Percentiles rank a stretch among this genome's conserved stretches.
phyloP scores from a whole-genome alignment of 768 basidiomycete species.

The Naganishia onofrii region DNA sequence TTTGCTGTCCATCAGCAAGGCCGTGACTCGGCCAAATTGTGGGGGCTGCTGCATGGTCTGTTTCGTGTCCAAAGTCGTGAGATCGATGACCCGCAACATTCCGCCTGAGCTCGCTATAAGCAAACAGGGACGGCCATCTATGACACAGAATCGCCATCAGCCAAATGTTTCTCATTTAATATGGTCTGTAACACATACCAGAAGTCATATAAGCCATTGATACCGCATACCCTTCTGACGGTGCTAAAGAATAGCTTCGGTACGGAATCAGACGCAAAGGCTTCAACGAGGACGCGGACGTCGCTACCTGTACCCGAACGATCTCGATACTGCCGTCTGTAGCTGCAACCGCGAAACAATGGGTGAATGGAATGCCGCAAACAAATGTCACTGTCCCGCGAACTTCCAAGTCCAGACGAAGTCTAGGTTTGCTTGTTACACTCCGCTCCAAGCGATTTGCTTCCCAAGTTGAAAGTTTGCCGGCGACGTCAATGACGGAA shows the following conservation, averaged over 20 bases:
- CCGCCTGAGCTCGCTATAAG: slow-evolving; percentile 83
- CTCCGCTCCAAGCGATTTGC: slow-evolving; percentile 86
- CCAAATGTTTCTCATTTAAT: not conserved
- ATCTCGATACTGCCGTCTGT: slow-evolving; percentile 34
- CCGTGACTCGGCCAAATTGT: slow-evolving; percentile 80
- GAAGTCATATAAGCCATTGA: slow-evolving; percentile 1
- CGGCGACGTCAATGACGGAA: slow-evolving; percentile 55
- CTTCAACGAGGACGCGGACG: not conserved
- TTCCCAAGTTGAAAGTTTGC: slow-evolving; percentile 57
- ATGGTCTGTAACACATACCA: not conserved
- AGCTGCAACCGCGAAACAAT: slow-evolving; percentile 32
- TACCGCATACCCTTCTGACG: not conserved
- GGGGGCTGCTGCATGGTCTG: slow-evolving; percentile 79
- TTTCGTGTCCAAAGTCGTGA: slow-evolving; percentile 75
- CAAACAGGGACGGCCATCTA: slow-evolving; percentile 65
- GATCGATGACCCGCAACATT: slow-evolving; percentile 69
- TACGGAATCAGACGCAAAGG: not conserved
- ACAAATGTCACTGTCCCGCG: slow-evolving; percentile 42
- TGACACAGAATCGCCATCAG: not conserved
- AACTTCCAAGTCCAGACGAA: slow-evolving; percentile 63
- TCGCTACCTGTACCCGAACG: slow-evolving; percentile 35
- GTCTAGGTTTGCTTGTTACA: slow-evolving; percentile 71
- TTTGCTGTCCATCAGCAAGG: slow-evolving; percentile 77
- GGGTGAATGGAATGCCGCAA: slow-evolving; percentile 27
- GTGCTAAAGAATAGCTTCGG: not conserved